Base-by-base conservation (phyloP, 1,284 basidiomycete genomes). In the Ceratorhiza oryzae-sativae region DNA sequence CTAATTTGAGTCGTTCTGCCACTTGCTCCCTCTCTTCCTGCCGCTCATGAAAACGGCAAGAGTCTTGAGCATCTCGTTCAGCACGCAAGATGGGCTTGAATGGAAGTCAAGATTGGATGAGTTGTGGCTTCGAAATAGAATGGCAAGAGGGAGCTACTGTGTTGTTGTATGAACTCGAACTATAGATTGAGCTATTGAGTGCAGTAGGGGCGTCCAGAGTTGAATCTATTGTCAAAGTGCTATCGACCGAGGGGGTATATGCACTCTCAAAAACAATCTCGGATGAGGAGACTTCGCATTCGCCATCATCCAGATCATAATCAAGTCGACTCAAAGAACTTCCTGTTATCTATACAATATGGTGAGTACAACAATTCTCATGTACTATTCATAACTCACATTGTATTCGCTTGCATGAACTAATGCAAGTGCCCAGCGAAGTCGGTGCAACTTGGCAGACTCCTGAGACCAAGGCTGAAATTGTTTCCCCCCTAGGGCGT, bases 401-500 rank as follows among this genome's bases (percentile, higher is more conserved):
- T 3, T n/a, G 8, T 27, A 1, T 27, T 23, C 25, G 20, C 32
- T 34, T 13, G 61, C 1, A 20, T 4, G 10, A 36, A 36, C 3
- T 3, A 65, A 39, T 12, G 30, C 25, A 20, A 65, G 46, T 15
- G 30, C 48, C 61, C 61, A 65, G 1, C 30, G 18, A 13, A 65
- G 48, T 18, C 61, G 12, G 20, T 65, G 61, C 1, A 5, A 20
- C 20, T 51, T 51, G 15, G 61, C 61, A 1, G 46, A 23, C 4
- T 41, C 1, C n/a, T 65, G 61, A 27, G 20, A 39, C 61, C 61
- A 65, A 10, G 48, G 30, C 20, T 15, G n/a, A 53, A 39, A 65
- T 2, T 25, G 3, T 13, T 13, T 13, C 8, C 36, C 48, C 18
- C 18, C 60, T n/a, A 49, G 45, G 0, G 27, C 41, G 53, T 65